Percentiles rank a stretch among this genome's conserved stretches.
phyloP scores from a whole-genome alignment of 805 yeast species.

The Blastobotrys parvus region DNA sequence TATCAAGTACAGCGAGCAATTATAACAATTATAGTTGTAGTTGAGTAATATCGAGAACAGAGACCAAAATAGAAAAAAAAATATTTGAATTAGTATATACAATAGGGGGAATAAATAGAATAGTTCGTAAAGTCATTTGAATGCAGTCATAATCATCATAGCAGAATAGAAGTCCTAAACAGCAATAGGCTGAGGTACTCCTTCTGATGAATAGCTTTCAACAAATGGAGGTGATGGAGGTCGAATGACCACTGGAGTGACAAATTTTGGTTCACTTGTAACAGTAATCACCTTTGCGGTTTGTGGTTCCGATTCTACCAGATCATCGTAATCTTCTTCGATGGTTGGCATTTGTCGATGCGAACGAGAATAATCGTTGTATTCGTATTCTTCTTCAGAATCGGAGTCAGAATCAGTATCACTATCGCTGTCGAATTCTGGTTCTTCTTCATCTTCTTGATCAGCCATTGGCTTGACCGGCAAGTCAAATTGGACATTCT shows the following conservation, averaged over 20 bases:
- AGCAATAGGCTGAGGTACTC: too few species aligned
- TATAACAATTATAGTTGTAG: too few species aligned
- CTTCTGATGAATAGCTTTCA: too few species aligned
- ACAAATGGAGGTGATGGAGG: neutral
- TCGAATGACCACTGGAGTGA: neutral
- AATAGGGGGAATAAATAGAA: too few species aligned
- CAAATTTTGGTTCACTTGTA: neutral
- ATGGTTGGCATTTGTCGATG: constrained; percentile 14
- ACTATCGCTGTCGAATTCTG: constrained; percentile 8
- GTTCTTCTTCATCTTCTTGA: constrained; percentile 9
- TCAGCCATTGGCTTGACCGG: constrained; percentile 7
- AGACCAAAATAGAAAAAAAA: too few species aligned
- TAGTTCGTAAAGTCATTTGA: too few species aligned
- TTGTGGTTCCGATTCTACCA: constrained; percentile 7
- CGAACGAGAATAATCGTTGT: constrained; percentile 8
- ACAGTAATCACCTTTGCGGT: constrained; percentile 5
- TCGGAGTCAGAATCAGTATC: constrained; percentile 10
- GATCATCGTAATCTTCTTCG: constrained; percentile 14
- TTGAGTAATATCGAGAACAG: too few species aligned
- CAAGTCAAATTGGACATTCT: constrained; percentile 6
- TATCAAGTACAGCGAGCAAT: too few species aligned
- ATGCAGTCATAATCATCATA: too few species aligned
- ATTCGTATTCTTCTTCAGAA: constrained; percentile 16
- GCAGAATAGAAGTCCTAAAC: too few species aligned
- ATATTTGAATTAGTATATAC: too few species aligned